Conservation (phyloP, 257 asterid species). For the Lavandula angustifolia region DNA sequence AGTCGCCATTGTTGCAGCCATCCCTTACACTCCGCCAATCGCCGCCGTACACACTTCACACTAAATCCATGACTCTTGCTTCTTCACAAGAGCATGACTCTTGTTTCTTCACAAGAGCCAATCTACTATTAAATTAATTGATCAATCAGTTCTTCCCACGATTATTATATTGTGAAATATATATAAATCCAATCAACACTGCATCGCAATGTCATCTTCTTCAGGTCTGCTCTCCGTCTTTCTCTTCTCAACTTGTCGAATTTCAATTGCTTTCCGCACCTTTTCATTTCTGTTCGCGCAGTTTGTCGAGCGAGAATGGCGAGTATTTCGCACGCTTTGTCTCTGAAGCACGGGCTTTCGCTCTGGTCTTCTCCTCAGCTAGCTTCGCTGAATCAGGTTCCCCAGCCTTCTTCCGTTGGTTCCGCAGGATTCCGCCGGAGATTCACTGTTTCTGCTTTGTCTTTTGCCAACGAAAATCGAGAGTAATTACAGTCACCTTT, state of each 20-base stretch:
- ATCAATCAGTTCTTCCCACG: background rate
- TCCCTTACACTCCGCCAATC: conserved; percentile 38
- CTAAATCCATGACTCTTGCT: conserved; percentile 24
- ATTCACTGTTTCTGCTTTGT: conserved; percentile 61
- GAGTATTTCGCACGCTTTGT: conserved; percentile 48
- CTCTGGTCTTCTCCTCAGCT: conserved; percentile 63
- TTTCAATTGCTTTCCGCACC: conserved; percentile 7
- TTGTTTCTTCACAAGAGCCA: conserved; percentile 33
- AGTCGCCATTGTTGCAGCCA: conserved; percentile 26
- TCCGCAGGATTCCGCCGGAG: conserved; percentile 53
- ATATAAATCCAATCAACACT: conserved; percentile 20
- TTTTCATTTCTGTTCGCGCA: conserved; percentile 26
- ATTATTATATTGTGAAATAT: conserved; percentile 17
- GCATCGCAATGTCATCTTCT: conserved; percentile 30
- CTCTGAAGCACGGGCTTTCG: conserved; percentile 70
- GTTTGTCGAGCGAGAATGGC: conserved; percentile 54
- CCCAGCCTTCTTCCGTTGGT: conserved; percentile 33
- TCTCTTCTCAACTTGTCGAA: conserved; percentile 12
- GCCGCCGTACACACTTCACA: conserved; percentile 24
- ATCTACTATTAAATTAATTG: conserved; percentile 16
- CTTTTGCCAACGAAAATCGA: conserved; percentile 82
- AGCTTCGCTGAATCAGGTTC: conserved; percentile 47
- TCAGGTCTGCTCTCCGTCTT: conserved; percentile 26
- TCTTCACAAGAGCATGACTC: conserved; percentile 31
- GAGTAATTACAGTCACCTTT: conserved; percentile 49